Evolutionary conservation across 176 grass and related monocot genomes (phyloP).

Genomic region (Saccharum spontaneum): DNA sequence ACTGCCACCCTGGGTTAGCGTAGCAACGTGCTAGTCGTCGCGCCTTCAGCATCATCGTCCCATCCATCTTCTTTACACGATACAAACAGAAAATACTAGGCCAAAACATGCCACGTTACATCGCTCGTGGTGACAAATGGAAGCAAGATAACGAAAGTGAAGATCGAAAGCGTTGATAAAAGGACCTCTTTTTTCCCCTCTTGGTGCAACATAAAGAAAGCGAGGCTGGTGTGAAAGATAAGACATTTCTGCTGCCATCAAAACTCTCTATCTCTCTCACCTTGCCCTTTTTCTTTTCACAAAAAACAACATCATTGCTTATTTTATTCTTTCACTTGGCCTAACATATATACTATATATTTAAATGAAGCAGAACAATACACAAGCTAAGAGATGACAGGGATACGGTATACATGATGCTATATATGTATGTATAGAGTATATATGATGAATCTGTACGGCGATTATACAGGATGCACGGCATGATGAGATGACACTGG

Average conservation of each 20-base stretch:
- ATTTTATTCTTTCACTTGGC: background rate
- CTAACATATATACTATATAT: background rate
- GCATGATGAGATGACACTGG: background rate
- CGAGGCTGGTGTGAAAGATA: background rate
- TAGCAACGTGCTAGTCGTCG: background rate
- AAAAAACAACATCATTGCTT: constrained; percentile 5
- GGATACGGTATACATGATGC: constrained; percentile 2
- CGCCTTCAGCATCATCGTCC: background rate
- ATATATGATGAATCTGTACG: constrained; percentile 20
- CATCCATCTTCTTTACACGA: background rate
- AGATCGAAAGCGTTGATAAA: background rate
- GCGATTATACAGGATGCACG: background rate
- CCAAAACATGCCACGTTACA: background rate
- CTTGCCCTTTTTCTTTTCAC: background rate
- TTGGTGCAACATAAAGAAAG: constrained; percentile 9
- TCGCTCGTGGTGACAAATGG: background rate
- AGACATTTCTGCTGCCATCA: constrained; percentile 5
- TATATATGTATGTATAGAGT: constrained; percentile 12
- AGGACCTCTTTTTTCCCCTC: background rate
- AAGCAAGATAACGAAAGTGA: background rate
- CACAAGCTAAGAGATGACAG: background rate
- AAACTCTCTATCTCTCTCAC: background rate
- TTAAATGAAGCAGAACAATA: background rate
- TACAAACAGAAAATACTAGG: background rate
- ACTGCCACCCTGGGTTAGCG: background rate